Percentiles rank a stretch among this genome's conserved stretches.
phyloP scores from a whole-genome alignment of 1,139 yeast species.

The Lodderomyces theae region DNA sequence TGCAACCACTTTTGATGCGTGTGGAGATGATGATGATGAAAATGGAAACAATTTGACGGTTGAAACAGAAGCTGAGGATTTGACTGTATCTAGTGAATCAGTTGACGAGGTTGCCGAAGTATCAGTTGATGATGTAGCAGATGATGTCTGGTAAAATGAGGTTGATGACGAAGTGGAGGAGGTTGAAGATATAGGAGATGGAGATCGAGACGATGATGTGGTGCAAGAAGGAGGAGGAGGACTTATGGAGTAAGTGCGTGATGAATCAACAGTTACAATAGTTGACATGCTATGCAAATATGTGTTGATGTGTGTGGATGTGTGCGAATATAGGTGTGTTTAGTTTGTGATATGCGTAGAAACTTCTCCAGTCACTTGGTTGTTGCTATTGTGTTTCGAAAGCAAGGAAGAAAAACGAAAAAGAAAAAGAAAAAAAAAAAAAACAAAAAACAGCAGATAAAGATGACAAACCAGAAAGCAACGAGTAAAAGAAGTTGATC shows the following conservation, averaged over 20 bases:
- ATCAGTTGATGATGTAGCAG: not conserved
- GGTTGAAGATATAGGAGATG: no score
- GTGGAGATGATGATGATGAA: conserved; percentile 1
- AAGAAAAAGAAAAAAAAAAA: no score
- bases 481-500: no score
- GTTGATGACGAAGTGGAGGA: not conserved
- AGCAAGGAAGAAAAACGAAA: no score
- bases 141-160: not conserved
- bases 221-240: conserved; percentile 2
- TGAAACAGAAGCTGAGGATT: conserved; percentile 13
- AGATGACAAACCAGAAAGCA: no score
- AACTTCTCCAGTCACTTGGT: no score
- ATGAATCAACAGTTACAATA: not conserved
- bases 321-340: no score
- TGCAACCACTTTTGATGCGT: no score
- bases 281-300: not conserved
- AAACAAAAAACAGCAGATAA: no score
- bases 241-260: conserved; percentile 1
- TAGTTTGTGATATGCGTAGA: no score
- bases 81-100: conserved; percentile 13
- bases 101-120: conserved; percentile 9
- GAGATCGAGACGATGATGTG: not conserved
- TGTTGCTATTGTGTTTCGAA: no score
- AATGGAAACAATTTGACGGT: conserved; percentile 10
- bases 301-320: no score